Evolutionary conservation across 2,329 filamentous ascomycete species (phyloP).

Genomic region (Neonectria hederae): DNA sequence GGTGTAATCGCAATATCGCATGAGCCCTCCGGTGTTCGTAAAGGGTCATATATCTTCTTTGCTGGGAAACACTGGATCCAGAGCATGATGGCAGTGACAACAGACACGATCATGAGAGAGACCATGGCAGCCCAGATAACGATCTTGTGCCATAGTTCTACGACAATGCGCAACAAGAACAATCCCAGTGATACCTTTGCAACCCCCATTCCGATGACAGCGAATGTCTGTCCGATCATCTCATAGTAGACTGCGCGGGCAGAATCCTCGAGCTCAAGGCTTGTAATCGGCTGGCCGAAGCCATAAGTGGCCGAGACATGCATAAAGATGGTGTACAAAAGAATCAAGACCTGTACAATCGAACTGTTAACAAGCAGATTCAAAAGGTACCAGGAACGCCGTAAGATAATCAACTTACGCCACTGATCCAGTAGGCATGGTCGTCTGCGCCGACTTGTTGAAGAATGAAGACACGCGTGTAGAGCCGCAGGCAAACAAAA

Average conservation of each 20-base stretch:
- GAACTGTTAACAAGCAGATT: background rate
- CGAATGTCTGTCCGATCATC: constrained; percentile 47
- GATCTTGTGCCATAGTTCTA: constrained; percentile 44
- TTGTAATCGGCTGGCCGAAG: constrained; percentile 45
- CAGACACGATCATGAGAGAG: constrained; percentile 16
- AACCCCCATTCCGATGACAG: constrained; percentile 49
- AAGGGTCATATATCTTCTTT: constrained; percentile 23
- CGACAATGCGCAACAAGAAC: constrained; percentile 50
- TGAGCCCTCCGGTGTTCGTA: constrained; percentile 4
- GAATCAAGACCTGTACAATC: constrained; percentile 32
- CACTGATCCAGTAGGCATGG: constrained; percentile 41
- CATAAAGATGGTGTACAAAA: constrained; percentile 46
- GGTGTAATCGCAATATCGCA: constrained; percentile 23
- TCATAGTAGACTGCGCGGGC: constrained; percentile 43
- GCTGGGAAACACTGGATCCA: constrained; percentile 26
- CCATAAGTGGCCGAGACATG: constrained; percentile 44
- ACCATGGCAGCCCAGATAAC: constrained; percentile 45
- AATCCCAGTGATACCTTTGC: constrained; percentile 50
- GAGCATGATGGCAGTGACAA: constrained; percentile 13
- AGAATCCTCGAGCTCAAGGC: constrained; percentile 23
- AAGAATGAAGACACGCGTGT: constrained; percentile 46
- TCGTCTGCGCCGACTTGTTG: constrained; percentile 45
- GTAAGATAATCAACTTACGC: constrained; percentile 7
- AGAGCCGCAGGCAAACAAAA: constrained; percentile 49
- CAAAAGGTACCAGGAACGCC: background rate